A percentile compares a stretch with the other conserved stretches of the same genome.
Evolutionary conservation across 2,329 filamentous ascomycete genomes (phyloP).

Genomic region (Hymenoscyphus repandus): DNA sequence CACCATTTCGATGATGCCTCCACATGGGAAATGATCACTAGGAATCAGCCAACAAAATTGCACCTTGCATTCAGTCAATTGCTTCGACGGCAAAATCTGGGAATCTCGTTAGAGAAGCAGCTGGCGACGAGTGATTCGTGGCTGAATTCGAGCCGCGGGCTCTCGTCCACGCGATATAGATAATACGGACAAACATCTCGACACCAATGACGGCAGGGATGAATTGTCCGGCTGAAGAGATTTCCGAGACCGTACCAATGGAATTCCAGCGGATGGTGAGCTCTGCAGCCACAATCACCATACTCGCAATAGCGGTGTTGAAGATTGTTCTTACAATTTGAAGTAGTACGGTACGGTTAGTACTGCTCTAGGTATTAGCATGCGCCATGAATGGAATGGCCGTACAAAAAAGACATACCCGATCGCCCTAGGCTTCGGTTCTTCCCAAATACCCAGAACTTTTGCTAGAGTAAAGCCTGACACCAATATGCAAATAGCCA

Average conservation of each 20-base stretch:
- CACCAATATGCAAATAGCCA: slow-evolving; percentile 7
- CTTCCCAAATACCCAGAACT: not conserved
- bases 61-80: not conserved
- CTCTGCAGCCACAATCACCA: slow-evolving; percentile 15
- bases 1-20: no score
- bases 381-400: not conserved
- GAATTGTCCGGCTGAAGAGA: slow-evolving; percentile 22
- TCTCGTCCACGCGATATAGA: not conserved
- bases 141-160: not conserved
- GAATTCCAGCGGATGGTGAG: slow-evolving; percentile 23
- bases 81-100: not conserved
- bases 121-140: not conserved
- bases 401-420: not conserved
- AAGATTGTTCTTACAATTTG: slow-evolving; percentile 7
- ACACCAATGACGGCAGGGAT: slow-evolving; percentile 27
- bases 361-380: not conserved
- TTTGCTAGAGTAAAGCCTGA: slow-evolving; percentile 1
- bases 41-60: no score
- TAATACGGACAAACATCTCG: slow-evolving; percentile 1
- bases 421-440: not conserved
- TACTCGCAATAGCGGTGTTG: slow-evolving; percentile 7
- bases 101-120: not conserved
- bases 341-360: not conserved
- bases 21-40: no score
- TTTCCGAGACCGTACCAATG: slow-evolving; percentile 18